A percentile compares a stretch with the other conserved stretches of the same genome.
Conservation (phyloP, 352 stramenopile genomes). For the Stephanocyclus meneghinianus region DNA sequence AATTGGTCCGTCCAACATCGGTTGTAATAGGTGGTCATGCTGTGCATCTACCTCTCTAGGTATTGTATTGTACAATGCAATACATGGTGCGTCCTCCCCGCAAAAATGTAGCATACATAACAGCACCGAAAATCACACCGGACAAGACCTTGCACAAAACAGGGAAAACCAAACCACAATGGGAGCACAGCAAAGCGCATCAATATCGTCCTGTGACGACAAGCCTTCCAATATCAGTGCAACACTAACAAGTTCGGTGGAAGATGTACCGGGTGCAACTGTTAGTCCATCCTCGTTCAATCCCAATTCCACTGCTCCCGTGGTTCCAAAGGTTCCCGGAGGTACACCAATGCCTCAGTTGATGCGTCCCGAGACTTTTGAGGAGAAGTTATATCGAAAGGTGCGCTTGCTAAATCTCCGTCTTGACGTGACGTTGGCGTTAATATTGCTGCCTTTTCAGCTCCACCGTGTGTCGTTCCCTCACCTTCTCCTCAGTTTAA, state of each 20-base stretch:
- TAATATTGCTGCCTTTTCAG: no score
- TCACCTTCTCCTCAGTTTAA: constrained; percentile 52
- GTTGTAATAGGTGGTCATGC: no score
- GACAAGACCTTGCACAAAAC: neutral
- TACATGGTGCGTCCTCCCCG: no score
- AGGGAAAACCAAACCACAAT: constrained; percentile 14
- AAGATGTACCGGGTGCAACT: neutral
- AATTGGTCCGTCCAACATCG: no score
- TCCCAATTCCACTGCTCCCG: constrained; percentile 1
- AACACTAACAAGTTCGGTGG: neutral
- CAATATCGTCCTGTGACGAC: constrained; percentile 16
- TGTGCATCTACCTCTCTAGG: no score
- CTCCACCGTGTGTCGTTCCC: neutral
- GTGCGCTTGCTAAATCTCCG: constrained; percentile 31
- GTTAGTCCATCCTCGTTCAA: constrained; percentile 3
- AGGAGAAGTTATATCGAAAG: constrained; percentile 79
- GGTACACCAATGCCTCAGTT: constrained; percentile 41
- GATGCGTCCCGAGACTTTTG: constrained; percentile 59
- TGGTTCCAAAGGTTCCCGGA: constrained; percentile 16
- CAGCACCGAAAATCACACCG: no score
- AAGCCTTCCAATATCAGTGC: neutral
- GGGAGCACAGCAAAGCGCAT: constrained; percentile 44
- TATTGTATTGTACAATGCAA: no score
- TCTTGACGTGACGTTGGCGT: no score
- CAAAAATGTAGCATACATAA: no score